Percentiles rank a stretch among this genome's conserved stretches.
These are phyloP conservation scores for Talaromyces nanjingensis DNA, from an alignment of 495 filamentous ascomycete genomes.

Conservation along the genomic window DNA sequence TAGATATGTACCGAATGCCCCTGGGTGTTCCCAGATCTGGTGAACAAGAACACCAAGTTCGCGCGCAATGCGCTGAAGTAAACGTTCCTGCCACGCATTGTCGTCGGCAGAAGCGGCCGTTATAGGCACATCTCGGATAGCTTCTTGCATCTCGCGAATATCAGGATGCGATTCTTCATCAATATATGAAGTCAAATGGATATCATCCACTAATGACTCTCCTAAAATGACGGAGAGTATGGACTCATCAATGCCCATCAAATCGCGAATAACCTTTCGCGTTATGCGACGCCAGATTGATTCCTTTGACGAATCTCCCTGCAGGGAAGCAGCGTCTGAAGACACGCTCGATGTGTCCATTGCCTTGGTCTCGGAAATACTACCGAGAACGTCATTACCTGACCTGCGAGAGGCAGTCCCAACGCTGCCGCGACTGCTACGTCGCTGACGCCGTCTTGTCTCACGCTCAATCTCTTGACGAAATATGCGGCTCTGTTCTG, in stretches of 20 bases:
- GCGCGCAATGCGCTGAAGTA: conserved; percentile 76
- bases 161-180: conserved; percentile 13
- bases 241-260: conserved; percentile 86
- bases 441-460: conserved; percentile 54
- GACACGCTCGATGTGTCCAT: conserved; percentile 14
- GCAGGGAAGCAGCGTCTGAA: conserved; percentile 10
- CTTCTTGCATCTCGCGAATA: conserved; percentile 17
- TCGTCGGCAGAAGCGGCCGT: conserved; percentile 16
- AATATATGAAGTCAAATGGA: conserved; percentile 17
- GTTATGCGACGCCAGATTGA: conserved; percentile 78
- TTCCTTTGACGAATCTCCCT: conserved; percentile 35
- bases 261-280: conserved; percentile 74
- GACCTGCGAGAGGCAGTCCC: conserved; percentile 23
- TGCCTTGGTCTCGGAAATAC: conserved; percentile 18
- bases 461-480: conserved; percentile 84
- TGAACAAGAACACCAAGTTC: conserved; percentile 81
- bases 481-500: conserved; percentile 80
- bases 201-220: conserved; percentile 63
- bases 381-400: conserved; percentile 14
- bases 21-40: conserved; percentile 72
- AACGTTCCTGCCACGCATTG: conserved; percentile 62
- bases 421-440: conserved; percentile 19
- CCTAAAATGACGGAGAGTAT: conserved; percentile 82
- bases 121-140: conserved; percentile 15
- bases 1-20: conserved; percentile 73